Base-by-base conservation (phyloP, 2,329 filamentous ascomycete genomes). In the Fusarium concolor region DNA sequence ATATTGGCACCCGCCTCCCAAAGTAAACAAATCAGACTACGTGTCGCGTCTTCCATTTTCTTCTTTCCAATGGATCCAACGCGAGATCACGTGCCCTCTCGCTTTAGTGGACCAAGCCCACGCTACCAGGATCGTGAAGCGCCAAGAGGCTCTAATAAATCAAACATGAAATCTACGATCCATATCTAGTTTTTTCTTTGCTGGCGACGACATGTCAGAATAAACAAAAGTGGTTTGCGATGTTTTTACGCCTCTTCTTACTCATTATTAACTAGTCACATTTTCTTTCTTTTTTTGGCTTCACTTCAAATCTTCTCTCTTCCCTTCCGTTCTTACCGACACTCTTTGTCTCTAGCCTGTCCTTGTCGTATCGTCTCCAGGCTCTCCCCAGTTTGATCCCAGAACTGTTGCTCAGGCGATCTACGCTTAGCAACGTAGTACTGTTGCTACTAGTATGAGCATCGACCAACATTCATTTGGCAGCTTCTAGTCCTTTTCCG, bases 1-100 rank as follows among this genome's bases (percentile, higher is more conserved):
- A 70, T 56, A 71, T 59, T 64, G 43, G 50, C 51, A 54, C 62
- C 56, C 68, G 62, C 45, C 38, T 47, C 9, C 18, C 14, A 58
- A 73, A 74, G 71, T 74, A 74, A 74, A 74, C 71, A 74, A 71
- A 39, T 46, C 35, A 29, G 12, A n/a, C 33, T 38, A 41, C 70
- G 71, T 67, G 68, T 63, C 71, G 71, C 71, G 71, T 65, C 53
- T 42, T 62, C 38, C 14, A 46, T 37, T 41, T 15, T 29, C 33
- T 5, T 20, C 24, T 44, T 52, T 54, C 43, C 61, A 24, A 29
- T 53, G 61, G 56, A 56, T 26, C 54, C 17, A 33, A 61, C 64
- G 58, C 71, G 71, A 28, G 17, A 38, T 74, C 71, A 74, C 71
- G 71, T 74, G 71, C 12, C 28, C 28, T 41, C 42, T 58, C 15